Evolutionary conservation across 164 flowering plant species (phyloP).

Genomic region (Aristolochia fimbriata): DNA sequence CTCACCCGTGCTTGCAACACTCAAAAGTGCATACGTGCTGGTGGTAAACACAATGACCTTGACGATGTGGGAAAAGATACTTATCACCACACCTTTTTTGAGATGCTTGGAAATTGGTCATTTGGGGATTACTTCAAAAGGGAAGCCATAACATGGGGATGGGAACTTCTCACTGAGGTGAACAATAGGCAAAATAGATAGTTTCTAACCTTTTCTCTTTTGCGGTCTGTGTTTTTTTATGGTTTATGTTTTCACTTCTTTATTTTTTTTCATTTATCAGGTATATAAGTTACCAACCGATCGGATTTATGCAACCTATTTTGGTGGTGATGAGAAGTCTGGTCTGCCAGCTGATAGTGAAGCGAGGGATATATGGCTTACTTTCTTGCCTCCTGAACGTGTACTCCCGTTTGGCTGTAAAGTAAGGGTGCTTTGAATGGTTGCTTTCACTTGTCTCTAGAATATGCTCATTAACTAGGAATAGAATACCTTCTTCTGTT

Average conservation of each 20-base stretch:
- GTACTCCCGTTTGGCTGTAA: conserved; percentile 96
- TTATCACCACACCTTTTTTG: conserved; percentile 97
- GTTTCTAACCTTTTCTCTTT: neutral
- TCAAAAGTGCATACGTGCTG: conserved; percentile 96
- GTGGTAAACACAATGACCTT: conserved; percentile 97
- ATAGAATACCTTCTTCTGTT: too few species aligned
- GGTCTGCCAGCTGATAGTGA: conserved; percentile 87
- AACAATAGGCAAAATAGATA: conserved; percentile 1
- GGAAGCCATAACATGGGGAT: conserved; percentile 88
- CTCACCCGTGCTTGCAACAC: conserved; percentile 84
- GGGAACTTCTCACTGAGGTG: conserved; percentile 93
- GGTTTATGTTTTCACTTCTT: neutral
- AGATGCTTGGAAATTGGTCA: conserved; percentile 99
- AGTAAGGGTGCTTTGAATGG: conserved; percentile 27
- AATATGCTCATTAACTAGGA: too few species aligned
- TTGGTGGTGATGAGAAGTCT: conserved; percentile 87
- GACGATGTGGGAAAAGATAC: conserved; percentile 99
- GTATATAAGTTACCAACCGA: conserved; percentile 70
- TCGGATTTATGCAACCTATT: conserved; percentile 89
- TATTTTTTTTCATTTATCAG: conserved; percentile 20
- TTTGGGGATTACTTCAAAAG: conserved; percentile 93
- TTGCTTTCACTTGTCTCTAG: neutral
- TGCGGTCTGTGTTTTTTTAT: neutral
- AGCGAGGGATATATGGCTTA: conserved; percentile 80
- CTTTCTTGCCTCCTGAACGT: conserved; percentile 57